Percentiles rank a stretch among this genome's conserved stretches.
These are phyloP conservation scores for Aspergillus quadricinctus DNA, from an alignment of 2,329 filamentous ascomycete species.

Conservation along the genomic window DNA sequence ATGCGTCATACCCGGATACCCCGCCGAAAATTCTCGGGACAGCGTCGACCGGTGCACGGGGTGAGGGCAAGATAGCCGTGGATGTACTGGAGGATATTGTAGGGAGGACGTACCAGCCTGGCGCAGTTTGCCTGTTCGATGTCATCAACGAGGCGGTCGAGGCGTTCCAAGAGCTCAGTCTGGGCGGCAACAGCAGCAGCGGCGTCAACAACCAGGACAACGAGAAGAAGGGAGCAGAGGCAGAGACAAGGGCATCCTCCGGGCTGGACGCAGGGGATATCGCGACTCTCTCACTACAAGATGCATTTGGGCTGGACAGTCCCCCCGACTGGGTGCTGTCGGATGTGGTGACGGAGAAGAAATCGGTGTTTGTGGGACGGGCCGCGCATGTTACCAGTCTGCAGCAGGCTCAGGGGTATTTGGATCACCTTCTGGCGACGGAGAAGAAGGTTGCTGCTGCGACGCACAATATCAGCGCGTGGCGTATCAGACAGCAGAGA, in stretches of 20 bases:
- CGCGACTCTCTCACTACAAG: constrained; percentile 24
- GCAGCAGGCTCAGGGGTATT: constrained; percentile 63
- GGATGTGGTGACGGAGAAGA: constrained; percentile 70
- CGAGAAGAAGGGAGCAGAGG: constrained; percentile 12
- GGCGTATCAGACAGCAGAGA: constrained; percentile 63
- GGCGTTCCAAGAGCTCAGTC: constrained; percentile 53
- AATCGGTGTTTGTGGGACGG: constrained; percentile 82
- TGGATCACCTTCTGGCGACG: constrained; percentile 71
- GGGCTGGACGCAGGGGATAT: constrained; percentile 17
- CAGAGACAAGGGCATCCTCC: constrained; percentile 10
- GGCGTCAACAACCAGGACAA: constrained; percentile 22
- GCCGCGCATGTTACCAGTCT: constrained; percentile 66
- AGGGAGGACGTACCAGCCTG: constrained; percentile 63
- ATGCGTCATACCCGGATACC: constrained; percentile 66
- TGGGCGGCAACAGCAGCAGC: constrained; percentile 11
- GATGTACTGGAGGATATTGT: constrained; percentile 65
- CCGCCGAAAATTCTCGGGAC: constrained; percentile 72
- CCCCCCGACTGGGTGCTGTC: constrained; percentile 69
- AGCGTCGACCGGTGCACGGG: constrained; percentile 68
- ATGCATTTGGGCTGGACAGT: constrained; percentile 25
- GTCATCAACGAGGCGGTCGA: constrained; percentile 65
- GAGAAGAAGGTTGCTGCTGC: constrained; percentile 83
- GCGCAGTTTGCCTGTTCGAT: constrained; percentile 83
- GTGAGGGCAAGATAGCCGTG: constrained; percentile 69
- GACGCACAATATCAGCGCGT: constrained; percentile 94